Conservation (phyloP, 352 stramenopile species). For the Chrysophaeum taylorii region DNA sequence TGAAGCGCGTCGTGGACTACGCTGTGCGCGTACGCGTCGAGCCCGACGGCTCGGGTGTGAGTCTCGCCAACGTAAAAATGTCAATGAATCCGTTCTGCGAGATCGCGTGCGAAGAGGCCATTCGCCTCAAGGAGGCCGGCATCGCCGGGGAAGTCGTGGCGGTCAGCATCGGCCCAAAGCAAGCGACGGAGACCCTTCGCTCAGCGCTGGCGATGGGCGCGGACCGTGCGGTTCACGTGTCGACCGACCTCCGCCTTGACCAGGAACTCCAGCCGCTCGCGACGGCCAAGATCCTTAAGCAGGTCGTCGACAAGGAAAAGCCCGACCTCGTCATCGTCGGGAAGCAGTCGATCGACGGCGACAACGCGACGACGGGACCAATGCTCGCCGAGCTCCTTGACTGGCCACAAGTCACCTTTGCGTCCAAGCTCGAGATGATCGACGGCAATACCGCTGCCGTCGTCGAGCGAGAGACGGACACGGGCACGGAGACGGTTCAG, state of each 20-base stretch:
- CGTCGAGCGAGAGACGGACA: constrained; percentile 89
- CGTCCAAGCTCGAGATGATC: constrained; percentile 69
- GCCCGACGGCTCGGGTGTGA: constrained; percentile 69
- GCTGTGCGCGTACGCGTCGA: constrained; percentile 93
- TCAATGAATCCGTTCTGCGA: constrained; percentile 99
- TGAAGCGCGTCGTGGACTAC: constrained; percentile 95
- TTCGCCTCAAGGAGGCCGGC: constrained; percentile 90
- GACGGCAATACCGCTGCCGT: constrained; percentile 35
- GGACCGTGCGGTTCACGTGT: constrained; percentile 91
- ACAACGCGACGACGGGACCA: constrained; percentile 32
- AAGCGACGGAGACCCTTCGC: constrained; percentile 87
- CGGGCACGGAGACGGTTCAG: constrained; percentile 72
- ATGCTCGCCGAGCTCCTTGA: constrained; percentile 61
- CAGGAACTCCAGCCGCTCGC: constrained; percentile 93
- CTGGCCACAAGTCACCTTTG: constrained; percentile 93
- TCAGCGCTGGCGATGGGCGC: constrained; percentile 81
- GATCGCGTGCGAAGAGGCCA: constrained; percentile 88
- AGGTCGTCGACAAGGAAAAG: constrained; percentile 81
- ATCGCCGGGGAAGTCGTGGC: constrained; percentile 81
- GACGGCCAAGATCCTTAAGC: constrained; percentile 85
- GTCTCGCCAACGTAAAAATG: constrained; percentile 99
- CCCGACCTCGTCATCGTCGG: constrained; percentile 87
- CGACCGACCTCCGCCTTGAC: constrained; percentile 86
- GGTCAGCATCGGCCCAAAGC: constrained; percentile 92
- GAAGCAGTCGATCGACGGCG: constrained; percentile 86